These are phyloP conservation scores for Physaria fendleri DNA, from an alignment of 345 rosid species.

Conservation along the genomic window DNA sequence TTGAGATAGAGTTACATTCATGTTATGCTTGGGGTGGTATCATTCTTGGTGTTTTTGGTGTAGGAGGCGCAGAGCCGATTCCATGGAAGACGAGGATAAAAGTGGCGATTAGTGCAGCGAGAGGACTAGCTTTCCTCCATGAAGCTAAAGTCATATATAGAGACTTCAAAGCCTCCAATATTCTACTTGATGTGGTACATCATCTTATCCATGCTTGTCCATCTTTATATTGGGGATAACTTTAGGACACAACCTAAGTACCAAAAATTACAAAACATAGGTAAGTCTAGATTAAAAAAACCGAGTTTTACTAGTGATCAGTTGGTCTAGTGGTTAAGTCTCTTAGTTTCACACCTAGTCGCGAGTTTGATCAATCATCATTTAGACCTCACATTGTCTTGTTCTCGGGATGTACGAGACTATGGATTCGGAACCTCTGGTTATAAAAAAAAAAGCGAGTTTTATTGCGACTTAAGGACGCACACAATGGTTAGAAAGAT, in stretches of 20 bases:
- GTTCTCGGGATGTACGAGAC: too few relatives aligned
- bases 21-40: not conserved
- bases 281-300: not conserved
- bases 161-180: constrained; percentile 80
- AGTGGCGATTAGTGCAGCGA: constrained; percentile 73
- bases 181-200: constrained; percentile 67
- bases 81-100: constrained; percentile 65
- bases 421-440: too few relatives aligned
- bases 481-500: not conserved
- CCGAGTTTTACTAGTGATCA: not conserved
- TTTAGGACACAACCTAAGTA: not conserved
- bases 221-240: not conserved
- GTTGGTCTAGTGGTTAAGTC: too few relatives aligned
- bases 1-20: constrained; percentile 6
- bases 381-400: too few relatives aligned
- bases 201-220: not conserved
- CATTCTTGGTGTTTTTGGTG: not conserved
- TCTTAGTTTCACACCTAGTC: too few relatives aligned
- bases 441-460: not conserved
- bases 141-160: constrained; percentile 71
- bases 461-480: not conserved
- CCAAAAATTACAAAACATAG: not conserved
- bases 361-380: too few relatives aligned
- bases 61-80: constrained; percentile 49
- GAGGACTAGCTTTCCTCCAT: constrained; percentile 72